Percentiles rank a stretch among this genome's conserved stretches.
phyloP scores from a whole-genome alignment of 306 rosid species.

The Begonia loranthoides region DNA sequence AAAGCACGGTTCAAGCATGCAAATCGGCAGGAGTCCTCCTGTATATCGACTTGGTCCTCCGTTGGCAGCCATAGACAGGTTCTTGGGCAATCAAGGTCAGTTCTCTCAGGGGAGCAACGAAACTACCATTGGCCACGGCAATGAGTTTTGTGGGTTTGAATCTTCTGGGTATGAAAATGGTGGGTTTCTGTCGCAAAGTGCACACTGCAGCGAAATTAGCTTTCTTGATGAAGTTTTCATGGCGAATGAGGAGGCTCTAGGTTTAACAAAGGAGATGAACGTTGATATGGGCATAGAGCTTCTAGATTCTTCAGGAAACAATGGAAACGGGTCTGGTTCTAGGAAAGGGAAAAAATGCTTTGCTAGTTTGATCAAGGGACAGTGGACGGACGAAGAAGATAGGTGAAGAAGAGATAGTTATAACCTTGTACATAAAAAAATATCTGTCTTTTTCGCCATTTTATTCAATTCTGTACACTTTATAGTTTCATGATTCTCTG shows the following conservation, averaged over 20 bases:
- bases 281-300: constrained; percentile 9
- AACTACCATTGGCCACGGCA: neutral
- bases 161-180: too few species aligned
- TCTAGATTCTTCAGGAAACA: constrained; percentile 11
- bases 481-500: neutral
- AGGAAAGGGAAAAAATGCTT: constrained; percentile 27
- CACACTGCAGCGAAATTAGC: neutral
- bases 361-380: constrained; percentile 55
- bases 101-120: neutral
- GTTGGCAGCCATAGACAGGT: constrained; percentile 54
- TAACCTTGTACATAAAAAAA: neutral
- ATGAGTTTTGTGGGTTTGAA: too few species aligned
- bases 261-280: neutral
- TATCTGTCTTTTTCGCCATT: neutral
- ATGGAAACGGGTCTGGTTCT: constrained; percentile 3
- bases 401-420: constrained; percentile 21
- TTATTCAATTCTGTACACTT: neutral
- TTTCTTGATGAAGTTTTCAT: neutral
- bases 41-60: constrained; percentile 27
- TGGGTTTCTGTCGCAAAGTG: too few species aligned
- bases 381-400: constrained; percentile 86
- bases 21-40: neutral
- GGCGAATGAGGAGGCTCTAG: neutral
- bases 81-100: constrained; percentile 30
- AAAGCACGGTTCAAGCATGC: too few species aligned